Conservation (phyloP, 768 basidiomycete genomes). For the Cystobasidiopsis lactophilus region DNA sequence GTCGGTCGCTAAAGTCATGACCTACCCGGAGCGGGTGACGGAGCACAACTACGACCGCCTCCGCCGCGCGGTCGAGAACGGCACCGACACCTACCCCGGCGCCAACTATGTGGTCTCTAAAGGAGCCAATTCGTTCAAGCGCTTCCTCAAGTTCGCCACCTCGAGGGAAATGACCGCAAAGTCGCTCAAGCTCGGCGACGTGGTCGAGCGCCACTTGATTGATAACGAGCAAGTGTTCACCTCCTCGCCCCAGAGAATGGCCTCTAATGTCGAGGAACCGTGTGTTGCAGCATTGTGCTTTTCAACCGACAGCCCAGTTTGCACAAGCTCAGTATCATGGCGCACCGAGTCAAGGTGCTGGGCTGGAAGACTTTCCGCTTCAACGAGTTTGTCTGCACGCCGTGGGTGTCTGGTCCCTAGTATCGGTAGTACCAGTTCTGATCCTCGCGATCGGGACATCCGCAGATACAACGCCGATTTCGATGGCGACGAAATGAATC, state of each 20-base stretch:
- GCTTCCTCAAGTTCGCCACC: conserved; percentile 59
- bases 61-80: conserved; percentile 59
- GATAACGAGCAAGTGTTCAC: conserved; percentile 55
- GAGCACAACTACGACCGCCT: conserved; percentile 63
- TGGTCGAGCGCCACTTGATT: conserved; percentile 79
- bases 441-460: background rate
- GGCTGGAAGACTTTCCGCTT: conserved; percentile 94
- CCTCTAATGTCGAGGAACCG: background rate
- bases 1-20: conserved; percentile 78
- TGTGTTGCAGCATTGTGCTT: conserved; percentile 41
- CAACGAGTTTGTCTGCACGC: conserved; percentile 97
- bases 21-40: conserved; percentile 90
- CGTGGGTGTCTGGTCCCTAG: conserved; percentile 23
- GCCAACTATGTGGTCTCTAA: conserved; percentile 80
- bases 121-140: conserved; percentile 49
- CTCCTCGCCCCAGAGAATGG: too few relatives aligned
- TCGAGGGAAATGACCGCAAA: conserved; percentile 62
- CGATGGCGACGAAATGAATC: conserved; percentile 98
- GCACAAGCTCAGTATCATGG: conserved; percentile 99
- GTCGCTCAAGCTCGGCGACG: conserved; percentile 59
- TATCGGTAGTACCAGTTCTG: too few relatives aligned
- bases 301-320: conserved; percentile 98
- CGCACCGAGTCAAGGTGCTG: conserved; percentile 82
- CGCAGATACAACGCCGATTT: conserved; percentile 80
- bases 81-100: conserved; percentile 74